Evolutionary conservation across 2,329 filamentous ascomycete genomes (phyloP).

Genomic region (Sphaerulina populicola): DNA sequence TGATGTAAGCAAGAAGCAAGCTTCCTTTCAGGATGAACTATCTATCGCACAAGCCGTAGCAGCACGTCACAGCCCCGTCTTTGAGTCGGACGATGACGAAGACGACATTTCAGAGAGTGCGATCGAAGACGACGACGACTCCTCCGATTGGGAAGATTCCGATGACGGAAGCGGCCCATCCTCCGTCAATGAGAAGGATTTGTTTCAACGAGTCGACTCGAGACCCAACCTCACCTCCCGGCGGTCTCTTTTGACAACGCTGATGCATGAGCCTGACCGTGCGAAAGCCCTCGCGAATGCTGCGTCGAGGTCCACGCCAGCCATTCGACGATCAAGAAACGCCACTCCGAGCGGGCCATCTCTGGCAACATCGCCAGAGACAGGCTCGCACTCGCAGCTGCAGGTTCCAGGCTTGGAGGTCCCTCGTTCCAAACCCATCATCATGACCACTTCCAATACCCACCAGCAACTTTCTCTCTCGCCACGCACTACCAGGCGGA

Average conservation of each 20-base stretch:
- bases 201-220: conserved; percentile 89
- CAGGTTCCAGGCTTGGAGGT: conserved; percentile 27
- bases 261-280: conserved; percentile 74
- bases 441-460: conserved; percentile 58
- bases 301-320: conserved; percentile 50
- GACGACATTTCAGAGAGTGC: conserved; percentile 69
- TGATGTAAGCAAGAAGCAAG: conserved; percentile 57
- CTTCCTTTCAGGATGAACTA: conserved; percentile 73
- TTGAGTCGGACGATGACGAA: conserved; percentile 50
- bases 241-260: conserved; percentile 79
- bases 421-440: conserved; percentile 70
- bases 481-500: conserved; percentile 80
- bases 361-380: conserved; percentile 48
- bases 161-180: conserved; percentile 69
- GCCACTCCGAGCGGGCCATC: conserved; percentile 62
- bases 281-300: conserved; percentile 60
- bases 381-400: conserved; percentile 31
- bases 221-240: conserved; percentile 74
- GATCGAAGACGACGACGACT: conserved; percentile 52
- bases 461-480: conserved; percentile 64
- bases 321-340: conserved; percentile 52
- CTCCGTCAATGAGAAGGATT: conserved; percentile 61
- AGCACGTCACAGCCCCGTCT: conserved; percentile 54
- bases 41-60: conserved; percentile 48
- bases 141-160: conserved; percentile 49